Evolutionary conservation across 148 eudicot genomes (phyloP).

Genomic region (Selenicereus undatus): DNA sequence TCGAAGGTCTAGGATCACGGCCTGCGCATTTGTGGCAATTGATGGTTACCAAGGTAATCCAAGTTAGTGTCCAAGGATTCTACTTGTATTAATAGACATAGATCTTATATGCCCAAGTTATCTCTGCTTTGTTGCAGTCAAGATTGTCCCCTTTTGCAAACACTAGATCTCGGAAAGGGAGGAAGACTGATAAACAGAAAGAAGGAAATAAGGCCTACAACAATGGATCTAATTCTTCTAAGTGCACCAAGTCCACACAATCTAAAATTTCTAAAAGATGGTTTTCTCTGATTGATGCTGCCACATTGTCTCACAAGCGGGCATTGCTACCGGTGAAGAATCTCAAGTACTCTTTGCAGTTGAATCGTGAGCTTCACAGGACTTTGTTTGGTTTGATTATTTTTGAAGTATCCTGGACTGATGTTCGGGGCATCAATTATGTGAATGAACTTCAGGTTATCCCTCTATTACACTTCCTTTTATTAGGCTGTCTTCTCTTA

Average conservation of each 20-base stretch:
- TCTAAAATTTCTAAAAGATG: constrained; percentile 52
- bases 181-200: constrained; percentile 40
- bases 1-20: constrained; percentile 67
- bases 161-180: constrained; percentile 57
- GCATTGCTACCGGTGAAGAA: constrained; percentile 81
- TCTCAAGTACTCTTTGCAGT: constrained; percentile 63
- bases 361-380: constrained; percentile 68
- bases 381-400: constrained; percentile 90
- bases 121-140: constrained; percentile 51
- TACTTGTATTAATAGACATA: constrained; percentile 13
- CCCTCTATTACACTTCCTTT: constrained; percentile 1
- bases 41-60: constrained; percentile 92
- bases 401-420: constrained; percentile 83
- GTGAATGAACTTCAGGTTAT: constrained; percentile 89
- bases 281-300: constrained; percentile 74
- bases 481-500: neutral
- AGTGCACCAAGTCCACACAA: constrained; percentile 24
- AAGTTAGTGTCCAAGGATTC: constrained; percentile 13
- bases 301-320: constrained; percentile 65
- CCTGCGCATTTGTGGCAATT: constrained; percentile 95
- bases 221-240: constrained; percentile 30
- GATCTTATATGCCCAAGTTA: constrained; percentile 11
- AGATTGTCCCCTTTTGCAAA: constrained; percentile 97
- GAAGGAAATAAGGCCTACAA: constrained; percentile 35
- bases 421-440: constrained; percentile 93